These are phyloP conservation scores for Plasmodium cynomolgi DNA, from an alignment of 169 alveolate genomes.

Conservation along the genomic window DNA sequence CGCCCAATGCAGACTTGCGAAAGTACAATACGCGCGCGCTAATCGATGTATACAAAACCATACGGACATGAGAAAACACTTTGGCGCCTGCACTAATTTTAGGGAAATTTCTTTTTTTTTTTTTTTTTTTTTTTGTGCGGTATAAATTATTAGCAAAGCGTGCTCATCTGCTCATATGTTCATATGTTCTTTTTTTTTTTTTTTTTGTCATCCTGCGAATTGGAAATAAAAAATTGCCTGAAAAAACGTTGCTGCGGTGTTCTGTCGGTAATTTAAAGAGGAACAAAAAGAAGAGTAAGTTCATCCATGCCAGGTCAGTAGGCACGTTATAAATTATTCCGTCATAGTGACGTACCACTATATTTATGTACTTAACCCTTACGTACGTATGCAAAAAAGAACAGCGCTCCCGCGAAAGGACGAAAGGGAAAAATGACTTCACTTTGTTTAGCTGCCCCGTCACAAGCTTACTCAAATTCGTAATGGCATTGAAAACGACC, in stretches of 20 bases:
- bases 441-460: not conserved
- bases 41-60: not conserved
- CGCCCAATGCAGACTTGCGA: not conserved
- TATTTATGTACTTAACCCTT: not conserved
- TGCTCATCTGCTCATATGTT: not conserved
- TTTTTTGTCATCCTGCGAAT: not conserved
- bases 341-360: not conserved
- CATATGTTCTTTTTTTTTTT: not conserved
- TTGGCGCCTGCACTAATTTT: not conserved
- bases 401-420: not conserved
- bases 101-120: not conserved
- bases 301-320: not conserved
- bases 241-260: not conserved
- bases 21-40: not conserved
- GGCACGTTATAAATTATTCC: not conserved
- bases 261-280: not conserved
- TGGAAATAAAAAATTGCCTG: not conserved
- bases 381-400: not conserved
- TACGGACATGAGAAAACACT: not conserved
- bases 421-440: not conserved
- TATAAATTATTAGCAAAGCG: not conserved
- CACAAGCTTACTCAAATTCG: not conserved
- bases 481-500: constrained; percentile 22
- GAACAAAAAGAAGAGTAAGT: not conserved
- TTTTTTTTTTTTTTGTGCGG: not conserved